These are phyloP conservation scores for Colletotrichum noveboracense DNA, from an alignment of 2,329 filamentous ascomycete species.

Conservation along the genomic window DNA sequence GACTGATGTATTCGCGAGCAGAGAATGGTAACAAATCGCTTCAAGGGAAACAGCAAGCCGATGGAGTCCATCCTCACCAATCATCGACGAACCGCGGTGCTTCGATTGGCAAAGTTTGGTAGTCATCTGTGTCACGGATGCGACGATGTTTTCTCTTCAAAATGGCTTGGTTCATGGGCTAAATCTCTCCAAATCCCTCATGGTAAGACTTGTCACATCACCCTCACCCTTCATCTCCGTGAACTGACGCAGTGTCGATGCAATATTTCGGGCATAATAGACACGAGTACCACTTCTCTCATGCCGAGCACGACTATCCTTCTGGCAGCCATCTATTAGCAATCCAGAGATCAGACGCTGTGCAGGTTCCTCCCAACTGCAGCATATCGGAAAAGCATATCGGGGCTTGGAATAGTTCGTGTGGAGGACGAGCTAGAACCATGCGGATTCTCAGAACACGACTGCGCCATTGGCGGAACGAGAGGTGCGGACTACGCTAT, in stretches of 20 bases:
- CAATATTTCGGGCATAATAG: not conserved
- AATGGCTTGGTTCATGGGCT: not conserved
- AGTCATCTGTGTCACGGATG: not conserved
- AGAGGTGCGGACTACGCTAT: not conserved
- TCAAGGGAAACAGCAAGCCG: not conserved
- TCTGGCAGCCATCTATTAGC: not conserved
- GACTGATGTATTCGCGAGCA: too few species aligned
- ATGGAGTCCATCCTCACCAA: not conserved
- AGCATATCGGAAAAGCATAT: not conserved
- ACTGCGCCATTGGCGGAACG: not conserved
- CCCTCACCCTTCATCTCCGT: not conserved
- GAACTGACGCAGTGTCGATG: not conserved
- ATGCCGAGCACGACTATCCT: not conserved
- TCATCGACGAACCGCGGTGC: not conserved
- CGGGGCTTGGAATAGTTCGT: not conserved
- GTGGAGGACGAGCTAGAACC: not conserved
- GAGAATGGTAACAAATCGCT: too few species aligned
- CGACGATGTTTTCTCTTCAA: not conserved
- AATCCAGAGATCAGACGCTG: not conserved
- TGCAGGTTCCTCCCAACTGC: not conserved
- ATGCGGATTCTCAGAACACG: not conserved
- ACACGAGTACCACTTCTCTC: not conserved
- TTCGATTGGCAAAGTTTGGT: not conserved
- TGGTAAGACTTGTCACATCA: not conserved
- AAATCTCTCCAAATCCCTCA: not conserved